Percentiles rank a stretch among this genome's conserved stretches.
Conservation (phyloP, 2,329 filamentous ascomycete genomes). For the Epicoccum nigrum region DNA sequence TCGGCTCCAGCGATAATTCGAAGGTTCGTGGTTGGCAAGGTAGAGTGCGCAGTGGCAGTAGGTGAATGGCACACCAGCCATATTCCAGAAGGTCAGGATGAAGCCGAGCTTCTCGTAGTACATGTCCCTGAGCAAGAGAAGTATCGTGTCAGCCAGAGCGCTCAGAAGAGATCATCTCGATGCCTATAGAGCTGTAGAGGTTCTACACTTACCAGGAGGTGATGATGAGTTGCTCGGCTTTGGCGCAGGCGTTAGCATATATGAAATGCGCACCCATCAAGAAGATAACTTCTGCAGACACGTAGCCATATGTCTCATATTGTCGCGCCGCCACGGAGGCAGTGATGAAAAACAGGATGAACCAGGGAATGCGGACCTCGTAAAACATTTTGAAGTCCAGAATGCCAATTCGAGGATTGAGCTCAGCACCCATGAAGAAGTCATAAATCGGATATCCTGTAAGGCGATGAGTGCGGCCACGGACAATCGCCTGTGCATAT, state of each 20-base stretch:
- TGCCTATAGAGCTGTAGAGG: too few relatives aligned
- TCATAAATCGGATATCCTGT: slow-evolving; percentile 80
- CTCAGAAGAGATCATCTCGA: background rate
- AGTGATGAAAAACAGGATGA: slow-evolving; percentile 78
- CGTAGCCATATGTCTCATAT: slow-evolving; percentile 81
- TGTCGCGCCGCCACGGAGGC: slow-evolving; percentile 78
- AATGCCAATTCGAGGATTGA: slow-evolving; percentile 81
- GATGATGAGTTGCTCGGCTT: slow-evolving; percentile 87
- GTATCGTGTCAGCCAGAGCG: background rate
- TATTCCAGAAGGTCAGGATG: slow-evolving; percentile 96
- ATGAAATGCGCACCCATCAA: slow-evolving; percentile 86
- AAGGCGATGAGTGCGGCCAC: slow-evolving; percentile 89
- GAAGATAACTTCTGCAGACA: slow-evolving; percentile 80
- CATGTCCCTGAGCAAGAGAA: slow-evolving; percentile 69
- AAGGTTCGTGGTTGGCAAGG: slow-evolving; percentile 79
- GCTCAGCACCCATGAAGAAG: slow-evolving; percentile 88
- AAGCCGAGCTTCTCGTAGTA: slow-evolving; percentile 96
- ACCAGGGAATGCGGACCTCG: slow-evolving; percentile 90
- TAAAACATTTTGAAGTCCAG: slow-evolving; percentile 95
- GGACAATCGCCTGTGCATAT: slow-evolving; percentile 79
- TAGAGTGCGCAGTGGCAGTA: slow-evolving; percentile 94
- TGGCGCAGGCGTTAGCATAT: slow-evolving; percentile 89
- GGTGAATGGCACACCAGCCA: slow-evolving; percentile 86
- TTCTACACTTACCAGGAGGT: slow-evolving; percentile 71
- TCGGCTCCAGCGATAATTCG: slow-evolving; percentile 76